Evolutionary conservation across 2,329 filamentous ascomycete genomes (phyloP).

Genomic region (Fusarium compactum): DNA sequence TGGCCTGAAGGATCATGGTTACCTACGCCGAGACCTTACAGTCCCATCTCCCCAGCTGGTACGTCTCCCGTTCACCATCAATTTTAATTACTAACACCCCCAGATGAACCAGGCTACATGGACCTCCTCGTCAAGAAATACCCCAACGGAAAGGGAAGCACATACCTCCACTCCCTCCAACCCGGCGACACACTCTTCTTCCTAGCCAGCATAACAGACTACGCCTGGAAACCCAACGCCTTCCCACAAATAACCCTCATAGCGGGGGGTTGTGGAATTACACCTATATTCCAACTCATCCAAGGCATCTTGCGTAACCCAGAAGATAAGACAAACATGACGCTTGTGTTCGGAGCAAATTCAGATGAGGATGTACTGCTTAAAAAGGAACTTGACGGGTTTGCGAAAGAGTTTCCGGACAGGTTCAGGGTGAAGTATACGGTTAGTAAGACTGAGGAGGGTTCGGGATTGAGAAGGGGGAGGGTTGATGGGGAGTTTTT

Average conservation of each 20-base stretch:
- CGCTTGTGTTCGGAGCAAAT: conserved; percentile 75
- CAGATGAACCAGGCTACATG: conserved; percentile 67
- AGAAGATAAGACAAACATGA: conserved; percentile 71
- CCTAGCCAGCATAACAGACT: conserved; percentile 59
- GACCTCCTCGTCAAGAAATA: conserved; percentile 78
- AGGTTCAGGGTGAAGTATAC: conserved; percentile 70
- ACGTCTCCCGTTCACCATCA: accelerated
- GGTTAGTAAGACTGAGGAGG: conserved; percentile 61
- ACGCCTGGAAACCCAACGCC: conserved; percentile 65
- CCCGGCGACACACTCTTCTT: conserved; percentile 73
- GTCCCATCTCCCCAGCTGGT: conserved; percentile 60
- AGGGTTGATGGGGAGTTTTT: conserved; percentile 70
- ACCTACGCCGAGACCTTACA: conserved; percentile 74
- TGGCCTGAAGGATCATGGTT: conserved; percentile 68
- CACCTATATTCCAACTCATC: conserved; percentile 74
- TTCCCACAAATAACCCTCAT: conserved; percentile 70
- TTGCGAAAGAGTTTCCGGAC: conserved; percentile 63
- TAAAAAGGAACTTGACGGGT: conserved; percentile 66
- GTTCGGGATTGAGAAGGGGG: conserved; percentile 62
- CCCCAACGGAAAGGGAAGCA: conserved; percentile 72
- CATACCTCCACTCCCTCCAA: conserved; percentile 72
- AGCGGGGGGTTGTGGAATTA: conserved; percentile 79
- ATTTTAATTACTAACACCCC: not conserved
- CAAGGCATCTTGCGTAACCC: conserved; percentile 72
- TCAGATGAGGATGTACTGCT: conserved; percentile 70